A percentile compares a stretch with the other conserved stretches of the same genome.
Conservation (phyloP, 2,329 filamentous ascomycete species). For the Macrophomina pseudophaseolina region DNA sequence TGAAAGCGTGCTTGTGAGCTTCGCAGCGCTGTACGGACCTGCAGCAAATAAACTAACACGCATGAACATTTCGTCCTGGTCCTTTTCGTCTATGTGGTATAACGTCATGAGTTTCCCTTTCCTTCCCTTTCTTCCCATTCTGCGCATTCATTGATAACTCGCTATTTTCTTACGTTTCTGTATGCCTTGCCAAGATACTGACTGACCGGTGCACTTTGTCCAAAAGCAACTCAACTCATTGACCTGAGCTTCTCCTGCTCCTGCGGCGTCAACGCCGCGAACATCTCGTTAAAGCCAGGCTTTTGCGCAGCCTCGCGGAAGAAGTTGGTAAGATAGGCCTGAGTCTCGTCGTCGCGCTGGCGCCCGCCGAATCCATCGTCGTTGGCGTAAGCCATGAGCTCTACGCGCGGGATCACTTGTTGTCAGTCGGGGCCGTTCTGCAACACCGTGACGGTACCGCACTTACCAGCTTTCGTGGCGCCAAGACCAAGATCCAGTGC, state of each 20-base stretch:
- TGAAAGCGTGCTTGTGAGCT: no score
- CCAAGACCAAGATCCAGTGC: slow-evolving; percentile 70
- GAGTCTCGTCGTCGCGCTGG: slow-evolving; percentile 86
- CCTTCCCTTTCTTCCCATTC: not conserved
- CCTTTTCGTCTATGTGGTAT: slow-evolving; percentile 25
- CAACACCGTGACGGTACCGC: slow-evolving; percentile 25
- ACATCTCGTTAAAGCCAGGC: slow-evolving; percentile 61
- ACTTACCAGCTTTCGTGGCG: slow-evolving; percentile 48
- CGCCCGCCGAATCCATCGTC: slow-evolving; percentile 60
- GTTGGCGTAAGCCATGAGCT: slow-evolving; percentile 76
- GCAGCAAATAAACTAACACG: not conserved
- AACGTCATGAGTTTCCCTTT: slow-evolving; percentile 8
- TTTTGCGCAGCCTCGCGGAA: slow-evolving; percentile 66
- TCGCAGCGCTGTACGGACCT: not conserved
- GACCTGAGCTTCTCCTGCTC: slow-evolving; percentile 60
- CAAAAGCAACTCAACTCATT: slow-evolving; percentile 28
- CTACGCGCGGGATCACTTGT: slow-evolving; percentile 37
- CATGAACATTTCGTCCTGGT: slow-evolving; percentile 14
- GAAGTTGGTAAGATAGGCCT: slow-evolving; percentile 81
- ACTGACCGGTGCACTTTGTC: not conserved
- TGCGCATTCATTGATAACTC: not conserved
- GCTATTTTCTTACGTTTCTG: not conserved
- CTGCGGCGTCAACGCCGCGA: slow-evolving; percentile 57
- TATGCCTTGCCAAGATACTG: not conserved
- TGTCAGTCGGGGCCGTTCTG: slow-evolving; percentile 9